Evolutionary conservation across 192 early-diverging fungal genomes (phyloP).

Genomic region (Paraglomus brasilianum): DNA sequence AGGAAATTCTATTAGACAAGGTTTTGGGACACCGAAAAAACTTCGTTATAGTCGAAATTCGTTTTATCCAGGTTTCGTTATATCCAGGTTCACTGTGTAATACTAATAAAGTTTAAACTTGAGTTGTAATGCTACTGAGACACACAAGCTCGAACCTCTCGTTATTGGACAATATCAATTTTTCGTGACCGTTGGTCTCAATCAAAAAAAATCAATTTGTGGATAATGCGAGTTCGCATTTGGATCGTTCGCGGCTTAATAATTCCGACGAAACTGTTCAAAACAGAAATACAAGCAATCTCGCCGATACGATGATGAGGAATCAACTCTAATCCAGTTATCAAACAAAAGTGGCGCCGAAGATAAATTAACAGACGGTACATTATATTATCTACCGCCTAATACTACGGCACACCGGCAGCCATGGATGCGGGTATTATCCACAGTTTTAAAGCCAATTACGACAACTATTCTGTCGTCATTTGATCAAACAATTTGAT

Average conservation of each 20-base stretch:
- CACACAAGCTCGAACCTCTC: neutral
- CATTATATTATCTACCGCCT: constrained; percentile 13
- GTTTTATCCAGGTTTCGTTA: neutral
- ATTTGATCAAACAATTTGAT: constrained; percentile 11
- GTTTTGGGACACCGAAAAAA: too few species aligned
- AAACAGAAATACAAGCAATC: too few species aligned
- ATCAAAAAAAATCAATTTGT: neutral
- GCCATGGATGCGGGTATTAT: constrained; percentile 23
- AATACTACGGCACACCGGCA: constrained; percentile 22
- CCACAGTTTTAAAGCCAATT: constrained; percentile 15
- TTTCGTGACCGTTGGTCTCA: constrained; percentile 5
- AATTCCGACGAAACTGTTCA: too few species aligned
- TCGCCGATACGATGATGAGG: too few species aligned
- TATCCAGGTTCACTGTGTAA: neutral
- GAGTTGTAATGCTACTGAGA: constrained; percentile 5
- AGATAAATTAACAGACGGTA: constrained; percentile 1
- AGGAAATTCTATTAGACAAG: too few species aligned
- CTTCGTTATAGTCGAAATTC: neutral
- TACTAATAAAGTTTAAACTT: constrained; percentile 5
- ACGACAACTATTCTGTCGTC: neutral
- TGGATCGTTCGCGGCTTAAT: too few species aligned
- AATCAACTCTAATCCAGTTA: too few species aligned
- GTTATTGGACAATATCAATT: constrained; percentile 1
- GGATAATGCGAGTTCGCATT: constrained; percentile 27
- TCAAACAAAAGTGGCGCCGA: too few species aligned